Conservation (phyloP, 495 filamentous ascomycete species). For the Chaetomium fimeti region DNA sequence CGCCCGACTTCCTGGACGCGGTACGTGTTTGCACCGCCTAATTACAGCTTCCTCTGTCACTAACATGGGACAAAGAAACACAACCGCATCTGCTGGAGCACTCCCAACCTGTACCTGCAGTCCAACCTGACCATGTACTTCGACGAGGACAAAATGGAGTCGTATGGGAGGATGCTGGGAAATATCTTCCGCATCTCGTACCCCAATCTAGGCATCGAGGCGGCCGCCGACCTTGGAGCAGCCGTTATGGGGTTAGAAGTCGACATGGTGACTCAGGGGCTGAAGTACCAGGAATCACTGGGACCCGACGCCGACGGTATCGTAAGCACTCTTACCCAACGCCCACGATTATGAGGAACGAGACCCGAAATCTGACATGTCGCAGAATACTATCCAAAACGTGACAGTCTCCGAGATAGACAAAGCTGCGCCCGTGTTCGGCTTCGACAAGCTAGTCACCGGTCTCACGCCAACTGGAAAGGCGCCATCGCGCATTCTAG, state of each 20-base stretch:
- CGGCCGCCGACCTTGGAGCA: not conserved
- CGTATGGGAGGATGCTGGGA: constrained; percentile 25
- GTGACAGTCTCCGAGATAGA: constrained; percentile 49
- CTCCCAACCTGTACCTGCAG: not conserved
- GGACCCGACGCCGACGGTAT: not conserved
- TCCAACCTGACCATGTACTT: constrained; percentile 19
- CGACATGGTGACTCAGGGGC: not conserved
- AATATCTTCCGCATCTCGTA: not conserved
- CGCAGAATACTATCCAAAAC: constrained; percentile 32
- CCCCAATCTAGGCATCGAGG: constrained; percentile 11
- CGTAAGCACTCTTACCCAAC: not conserved
- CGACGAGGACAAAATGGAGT: constrained; percentile 58
- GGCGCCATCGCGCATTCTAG: constrained; percentile 53
- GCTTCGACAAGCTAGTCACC: constrained; percentile 52
- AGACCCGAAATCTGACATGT: not conserved
- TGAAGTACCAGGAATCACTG: not conserved
- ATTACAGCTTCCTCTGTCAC: not conserved
- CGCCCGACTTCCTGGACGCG: constrained; percentile 12
- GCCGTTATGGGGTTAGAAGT: not conserved
- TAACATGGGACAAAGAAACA: not conserved
- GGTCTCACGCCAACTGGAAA: constrained; percentile 53
- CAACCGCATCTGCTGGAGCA: not conserved
- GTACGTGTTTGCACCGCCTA: constrained; percentile 1
- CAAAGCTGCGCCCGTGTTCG: constrained; percentile 55
- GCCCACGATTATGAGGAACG: not conserved